A percentile compares a stretch with the other conserved stretches of the same genome.
These are phyloP conservation scores for Nepenthes gracilis DNA, from an alignment of 148 eudicot species.

Conservation along the genomic window DNA sequence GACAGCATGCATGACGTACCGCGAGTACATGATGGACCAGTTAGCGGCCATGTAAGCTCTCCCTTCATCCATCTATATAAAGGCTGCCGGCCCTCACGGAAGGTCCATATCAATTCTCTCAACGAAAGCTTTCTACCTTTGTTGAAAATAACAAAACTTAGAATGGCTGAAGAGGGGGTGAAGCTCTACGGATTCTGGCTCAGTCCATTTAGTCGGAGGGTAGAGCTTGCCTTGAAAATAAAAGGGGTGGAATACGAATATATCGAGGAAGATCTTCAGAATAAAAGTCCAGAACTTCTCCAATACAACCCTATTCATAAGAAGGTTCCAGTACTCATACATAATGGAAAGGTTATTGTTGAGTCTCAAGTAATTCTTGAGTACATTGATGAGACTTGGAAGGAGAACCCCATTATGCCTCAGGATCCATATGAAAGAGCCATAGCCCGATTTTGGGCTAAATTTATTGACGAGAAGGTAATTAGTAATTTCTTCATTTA, in stretches of 20 bases:
- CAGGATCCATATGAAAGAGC: constrained; percentile 28
- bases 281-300: constrained; percentile 19
- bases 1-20: no score
- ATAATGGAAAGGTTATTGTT: constrained; percentile 22
- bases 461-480: constrained; percentile 31
- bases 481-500: neutral
- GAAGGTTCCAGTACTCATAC: constrained; percentile 25
- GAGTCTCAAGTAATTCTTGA: constrained; percentile 40
- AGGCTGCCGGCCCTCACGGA: no score
- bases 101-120: no score
- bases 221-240: constrained; percentile 18
- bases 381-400: constrained; percentile 37
- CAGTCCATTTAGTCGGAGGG: constrained; percentile 17
- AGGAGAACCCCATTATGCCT: constrained; percentile 26
- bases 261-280: constrained; percentile 13
- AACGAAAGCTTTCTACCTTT: no score
- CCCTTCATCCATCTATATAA: no score
- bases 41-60: no score
- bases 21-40: no score
- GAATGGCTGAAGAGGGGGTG: constrained; percentile 1
- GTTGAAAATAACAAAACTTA: no score
- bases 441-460: constrained; percentile 39
- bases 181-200: constrained; percentile 11
- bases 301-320: constrained; percentile 21
- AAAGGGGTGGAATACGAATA: constrained; percentile 21